Base-by-base conservation (phyloP, 1,139 yeast genomes). In the Nakaseomyces sp. region DNA sequence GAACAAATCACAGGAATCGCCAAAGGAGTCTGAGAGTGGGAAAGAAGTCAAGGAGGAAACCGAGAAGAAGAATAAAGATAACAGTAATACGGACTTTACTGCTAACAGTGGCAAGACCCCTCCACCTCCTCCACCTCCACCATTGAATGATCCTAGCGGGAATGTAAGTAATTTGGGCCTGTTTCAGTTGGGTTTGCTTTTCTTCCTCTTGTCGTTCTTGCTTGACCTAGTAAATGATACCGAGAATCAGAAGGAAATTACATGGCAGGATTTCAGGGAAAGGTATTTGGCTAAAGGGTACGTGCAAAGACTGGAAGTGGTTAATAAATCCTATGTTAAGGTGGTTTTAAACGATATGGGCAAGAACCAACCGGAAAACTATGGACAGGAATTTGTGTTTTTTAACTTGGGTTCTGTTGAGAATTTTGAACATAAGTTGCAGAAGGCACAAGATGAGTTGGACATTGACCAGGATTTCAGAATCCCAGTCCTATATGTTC, bases 331-430 rank as follows among this genome's bases (percentile, higher is more conserved):
- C 45, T 68, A 72, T 2, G 93, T 81, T 1, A 80, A 79, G 56
- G 86, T 85, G 3, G 74, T 77, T 45, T 66, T 84, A 49, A 80
- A 81, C 50, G 81, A 75, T 12, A 74, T 77, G 16, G 87, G 76
- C 18, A 63, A 57, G 46, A 60, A 62, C 26, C 80, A 45, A 58
- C 65, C 52, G 58, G 72, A 50, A 66, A 68, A 54, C 67, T 67
- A 50, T 64, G 76, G 47, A 54, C 64, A 59, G 41, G 66, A 72
- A 10, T 74, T 71, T 24, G 80, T 76, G 41, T 70, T 70, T 40
- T 80, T 83, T 65, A 78, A 81, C 6, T 80, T 83, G 57, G 91
- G 91, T 3, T 80, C 89, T 0, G 74, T 83, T 15, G 84, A 80
- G 43, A 73, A 72, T 43, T 83, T 83, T 60, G 93, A 83, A 61